phyloP scores from a whole-genome alignment of 1,139 yeast genomes.

The Suhomyces panamericanus region DNA sequence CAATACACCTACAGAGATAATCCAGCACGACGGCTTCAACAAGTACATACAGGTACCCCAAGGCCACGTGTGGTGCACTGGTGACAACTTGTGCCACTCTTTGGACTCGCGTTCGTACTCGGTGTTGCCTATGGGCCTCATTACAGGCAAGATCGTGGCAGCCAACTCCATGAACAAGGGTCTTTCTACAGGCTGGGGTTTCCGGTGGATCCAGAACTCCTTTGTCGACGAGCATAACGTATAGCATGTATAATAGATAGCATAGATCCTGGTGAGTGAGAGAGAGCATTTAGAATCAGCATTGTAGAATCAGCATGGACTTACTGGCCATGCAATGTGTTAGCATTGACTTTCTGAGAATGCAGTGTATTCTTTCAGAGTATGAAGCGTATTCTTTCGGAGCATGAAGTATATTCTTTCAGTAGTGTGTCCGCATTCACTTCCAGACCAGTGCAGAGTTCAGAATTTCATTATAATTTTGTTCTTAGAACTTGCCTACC shows the following conservation, averaged over 20 bases:
- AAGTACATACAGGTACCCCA: conserved; percentile 69
- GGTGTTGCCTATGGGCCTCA: conserved; percentile 81
- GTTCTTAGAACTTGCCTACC: conserved; percentile 31
- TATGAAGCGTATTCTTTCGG: no score
- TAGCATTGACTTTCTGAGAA: no score
- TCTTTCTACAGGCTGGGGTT: conserved; percentile 42
- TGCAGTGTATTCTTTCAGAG: no score
- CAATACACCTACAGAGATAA: conserved; percentile 30
- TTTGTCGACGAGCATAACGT: conserved; percentile 22
- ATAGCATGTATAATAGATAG: conserved; percentile 3
- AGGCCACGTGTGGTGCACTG: conserved; percentile 98
- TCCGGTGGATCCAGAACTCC: conserved; percentile 53
- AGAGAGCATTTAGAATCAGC: no score
- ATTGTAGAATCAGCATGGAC: no score
- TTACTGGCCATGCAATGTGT: no score
- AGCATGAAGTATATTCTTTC: no score
- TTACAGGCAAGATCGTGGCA: conserved; percentile 85
- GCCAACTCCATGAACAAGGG: conserved; percentile 49
- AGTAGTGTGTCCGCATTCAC: no score
- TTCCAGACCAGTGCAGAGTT: no score
- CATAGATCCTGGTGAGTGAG: no score
- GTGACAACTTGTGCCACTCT: conserved; percentile 88
- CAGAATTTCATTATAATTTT: no score
- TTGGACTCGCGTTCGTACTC: conserved; percentile 88
- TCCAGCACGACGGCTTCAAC: conserved; percentile 48